Evolutionary conservation across 108 stramenopile genomes (phyloP).

Genomic region (Aurantiochytrium sp.): DNA sequence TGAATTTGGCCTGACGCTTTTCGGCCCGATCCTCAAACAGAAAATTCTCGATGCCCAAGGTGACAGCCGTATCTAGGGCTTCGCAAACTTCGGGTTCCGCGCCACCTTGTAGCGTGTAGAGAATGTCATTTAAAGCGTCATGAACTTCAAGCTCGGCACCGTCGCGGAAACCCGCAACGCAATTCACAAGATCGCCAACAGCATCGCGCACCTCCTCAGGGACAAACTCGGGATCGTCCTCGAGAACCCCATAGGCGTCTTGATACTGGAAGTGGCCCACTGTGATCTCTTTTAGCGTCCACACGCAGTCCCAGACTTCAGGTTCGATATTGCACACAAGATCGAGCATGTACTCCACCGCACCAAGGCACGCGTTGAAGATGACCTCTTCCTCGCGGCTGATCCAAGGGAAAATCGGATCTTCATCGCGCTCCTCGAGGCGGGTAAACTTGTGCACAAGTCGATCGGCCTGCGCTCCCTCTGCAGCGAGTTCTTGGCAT

Average conservation of each 20-base stretch:
- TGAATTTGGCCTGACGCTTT: neutral
- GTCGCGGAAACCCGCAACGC: neutral
- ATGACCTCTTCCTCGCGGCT: conserved; percentile 1
- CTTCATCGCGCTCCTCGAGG: neutral
- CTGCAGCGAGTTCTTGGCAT: neutral
- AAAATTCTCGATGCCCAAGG: neutral
- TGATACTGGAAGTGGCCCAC: neutral
- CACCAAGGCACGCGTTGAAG: neutral
- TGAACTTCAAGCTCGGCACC: neutral
- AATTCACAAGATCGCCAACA: neutral
- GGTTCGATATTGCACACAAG: neutral
- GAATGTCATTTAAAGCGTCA: neutral
- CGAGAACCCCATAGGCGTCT: neutral
- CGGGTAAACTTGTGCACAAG: neutral
- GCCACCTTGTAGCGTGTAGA: neutral
- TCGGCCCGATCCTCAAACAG: neutral
- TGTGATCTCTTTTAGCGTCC: neutral
- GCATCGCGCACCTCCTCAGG: neutral
- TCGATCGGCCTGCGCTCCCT: neutral
- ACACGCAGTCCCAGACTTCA: neutral
- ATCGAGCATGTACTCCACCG: neutral
- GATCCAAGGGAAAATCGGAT: neutral
- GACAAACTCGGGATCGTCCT: neutral
- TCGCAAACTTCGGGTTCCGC: neutral
- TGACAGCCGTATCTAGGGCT: neutral